Base-by-base conservation (phyloP, 768 basidiomycete species). In the Lentinula boryana region DNA sequence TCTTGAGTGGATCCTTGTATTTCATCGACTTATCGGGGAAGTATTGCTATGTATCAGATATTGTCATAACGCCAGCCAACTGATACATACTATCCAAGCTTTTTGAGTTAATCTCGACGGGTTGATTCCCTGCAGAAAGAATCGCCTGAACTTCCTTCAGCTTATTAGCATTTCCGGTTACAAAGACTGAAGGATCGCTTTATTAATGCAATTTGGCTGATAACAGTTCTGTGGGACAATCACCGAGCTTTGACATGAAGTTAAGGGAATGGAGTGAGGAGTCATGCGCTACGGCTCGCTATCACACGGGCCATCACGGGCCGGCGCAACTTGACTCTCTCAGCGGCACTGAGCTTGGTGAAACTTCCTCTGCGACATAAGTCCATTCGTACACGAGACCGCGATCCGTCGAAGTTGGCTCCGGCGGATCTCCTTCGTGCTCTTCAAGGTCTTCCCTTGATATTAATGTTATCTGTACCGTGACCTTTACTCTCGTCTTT, bases 141-240 rank as follows among this genome's bases (percentile, higher is more conserved):
- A 98, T 98, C 35, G 84, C 83, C 67, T 85, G 84, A 62, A 95
- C 93, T 75, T 98, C 96, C 62, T 79, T 82, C 31, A 98, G 78
- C 72, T 98, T 98, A 78, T 95, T 93, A 18, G 87, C 83, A 70
- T 98, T 98, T 31, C 95, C 93, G 0, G 96, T 98, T 16, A 98
- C 93, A 71, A 98, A 97, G 27, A 89, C 95, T 96, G n/a, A 1
- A 21, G 7, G 23, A 31, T 5, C 9, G 23, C 16, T 18, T 12
- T 12, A 48, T 10, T 48, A 48, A 27, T 27, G 46, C 7, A 23
- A 4, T 7, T 10, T 12, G 8, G 9, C 9, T 48, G 1, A 21
- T 21, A 5, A 13, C 0, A 9, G 12, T 13, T 48, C n/a, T 48
- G 12, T 21, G 8, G 9, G 12, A 8, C 36, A 12, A 21, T 48